Conservation (phyloP, 2,329 filamentous ascomycete genomes). For the Pezicula radicicola region DNA sequence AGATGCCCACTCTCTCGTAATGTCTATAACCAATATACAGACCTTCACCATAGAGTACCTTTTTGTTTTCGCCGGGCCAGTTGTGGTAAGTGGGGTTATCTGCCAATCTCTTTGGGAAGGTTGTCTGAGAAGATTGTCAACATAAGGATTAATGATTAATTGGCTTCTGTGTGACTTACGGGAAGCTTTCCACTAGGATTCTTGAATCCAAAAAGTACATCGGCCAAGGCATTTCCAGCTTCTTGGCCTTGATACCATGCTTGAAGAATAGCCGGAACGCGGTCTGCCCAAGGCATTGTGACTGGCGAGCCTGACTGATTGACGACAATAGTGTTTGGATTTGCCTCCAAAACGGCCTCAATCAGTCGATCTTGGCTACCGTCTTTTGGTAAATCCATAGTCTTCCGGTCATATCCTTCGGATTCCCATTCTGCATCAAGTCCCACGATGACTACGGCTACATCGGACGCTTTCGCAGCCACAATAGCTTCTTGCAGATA, state of each 20-base stretch:
- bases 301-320: constrained; percentile 69
- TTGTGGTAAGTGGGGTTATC: constrained; percentile 71
- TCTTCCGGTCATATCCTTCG: constrained; percentile 66
- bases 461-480: constrained; percentile 58
- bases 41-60: constrained; percentile 69
- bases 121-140: constrained; percentile 40
- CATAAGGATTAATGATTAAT: not conserved
- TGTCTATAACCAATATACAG: constrained; percentile 72
- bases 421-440: constrained; percentile 75
- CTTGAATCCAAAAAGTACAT: constrained; percentile 60
- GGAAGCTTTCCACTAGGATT: constrained; percentile 69
- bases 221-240: constrained; percentile 64
- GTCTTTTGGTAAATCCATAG: constrained; percentile 55
- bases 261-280: constrained; percentile 65
- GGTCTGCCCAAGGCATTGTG: constrained; percentile 66
- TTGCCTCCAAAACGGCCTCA: constrained; percentile 58
- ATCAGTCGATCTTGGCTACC: constrained; percentile 61
- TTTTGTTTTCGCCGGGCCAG: constrained; percentile 68
- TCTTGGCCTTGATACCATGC: constrained; percentile 71
- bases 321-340: constrained; percentile 64
- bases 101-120: constrained; percentile 61
- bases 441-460: constrained; percentile 66
- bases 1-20: constrained; percentile 60
- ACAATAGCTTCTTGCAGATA: constrained; percentile 64
- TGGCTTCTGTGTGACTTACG: constrained; percentile 12